Base-by-base conservation (phyloP, 495 filamentous ascomycete genomes). In the Penicillium riverlandense region DNA sequence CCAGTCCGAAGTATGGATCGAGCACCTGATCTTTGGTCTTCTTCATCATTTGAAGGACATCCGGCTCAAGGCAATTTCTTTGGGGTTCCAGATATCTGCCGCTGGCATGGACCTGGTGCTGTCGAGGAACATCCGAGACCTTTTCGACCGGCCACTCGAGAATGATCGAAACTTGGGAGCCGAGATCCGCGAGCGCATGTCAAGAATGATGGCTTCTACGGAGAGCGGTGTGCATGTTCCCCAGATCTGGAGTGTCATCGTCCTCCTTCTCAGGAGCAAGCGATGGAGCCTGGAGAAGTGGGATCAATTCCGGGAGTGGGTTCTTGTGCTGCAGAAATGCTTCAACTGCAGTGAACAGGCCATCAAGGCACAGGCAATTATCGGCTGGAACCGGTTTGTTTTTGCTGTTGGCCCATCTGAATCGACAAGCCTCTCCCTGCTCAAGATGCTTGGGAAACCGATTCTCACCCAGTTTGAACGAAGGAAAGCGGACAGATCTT, bases 331-430 rank as follows among this genome's bases (percentile, higher is more conserved):
- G 33, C 82, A 95, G 51, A 71, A 68, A 40, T 95, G 90, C 54
- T 88, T 96, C 69, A 95, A 95, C 51, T 85, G 80, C 58, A 78
- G 75, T 40, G 86, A 95, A 45, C 62, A 74, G 1, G 66, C 75
- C 1, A 84, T 85, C 40, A 90, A 84, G 51, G 65, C 78, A 6
- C 82, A 89, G 47, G 88, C 90, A 15, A 85, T 88, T 47, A 58
- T 80, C 16, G 88, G 88, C 7, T 96, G 90, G 88, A 86, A 83
- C 53, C 80, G 84, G 34, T 75, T 96, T 33, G 76, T 95, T 37
- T 92, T 81, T 52, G 77, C 78, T 11, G 66, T 85, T 36, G 73
- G 77, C 37, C 72, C 81, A 1, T 76, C 80, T 42, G 77, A 80
- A 37, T 67, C 71, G 2, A 85, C 86, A 0, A 70, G 75, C 27